These are phyloP conservation scores for Circinella umbellata DNA, from an alignment of 371 early-diverging fungal species.

Conservation along the genomic window DNA sequence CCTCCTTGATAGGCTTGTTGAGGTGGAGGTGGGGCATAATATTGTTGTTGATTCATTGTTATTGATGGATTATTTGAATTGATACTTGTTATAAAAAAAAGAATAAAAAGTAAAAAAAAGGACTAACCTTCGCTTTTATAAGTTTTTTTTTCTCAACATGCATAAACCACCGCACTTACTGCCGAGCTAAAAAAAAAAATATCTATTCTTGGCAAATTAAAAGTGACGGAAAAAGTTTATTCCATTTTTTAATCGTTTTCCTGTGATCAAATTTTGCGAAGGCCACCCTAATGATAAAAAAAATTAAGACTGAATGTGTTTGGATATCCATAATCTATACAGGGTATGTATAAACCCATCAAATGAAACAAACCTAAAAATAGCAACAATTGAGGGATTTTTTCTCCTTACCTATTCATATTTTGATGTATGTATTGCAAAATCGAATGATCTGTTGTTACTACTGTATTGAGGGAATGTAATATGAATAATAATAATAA, in stretches of 20 bases:
- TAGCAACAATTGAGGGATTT: too few species aligned
- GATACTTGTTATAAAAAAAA: neutral
- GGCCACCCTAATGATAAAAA: too few species aligned
- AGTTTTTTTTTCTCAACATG: neutral
- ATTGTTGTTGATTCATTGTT: constrained; percentile 23
- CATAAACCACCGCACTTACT: neutral
- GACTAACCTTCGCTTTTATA: constrained; percentile 6
- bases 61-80: neutral
- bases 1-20: constrained; percentile 24
- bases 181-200: neutral
- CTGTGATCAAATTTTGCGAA: too few species aligned
- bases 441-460: too few species aligned
- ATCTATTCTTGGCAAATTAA: neutral
- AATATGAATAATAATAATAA: too few species aligned
- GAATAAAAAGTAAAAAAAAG: neutral
- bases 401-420: too few species aligned
- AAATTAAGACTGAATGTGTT: too few species aligned
- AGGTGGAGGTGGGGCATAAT: constrained; percentile 24
- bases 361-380: too few species aligned
- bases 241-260: neutral
- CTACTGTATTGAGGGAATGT: too few species aligned
- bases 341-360: too few species aligned
- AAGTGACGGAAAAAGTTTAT: neutral
- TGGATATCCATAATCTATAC: too few species aligned
- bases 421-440: too few species aligned